Conservation (phyloP, 2,329 filamentous ascomycete genomes). For the Aspergillus latus region DNA sequence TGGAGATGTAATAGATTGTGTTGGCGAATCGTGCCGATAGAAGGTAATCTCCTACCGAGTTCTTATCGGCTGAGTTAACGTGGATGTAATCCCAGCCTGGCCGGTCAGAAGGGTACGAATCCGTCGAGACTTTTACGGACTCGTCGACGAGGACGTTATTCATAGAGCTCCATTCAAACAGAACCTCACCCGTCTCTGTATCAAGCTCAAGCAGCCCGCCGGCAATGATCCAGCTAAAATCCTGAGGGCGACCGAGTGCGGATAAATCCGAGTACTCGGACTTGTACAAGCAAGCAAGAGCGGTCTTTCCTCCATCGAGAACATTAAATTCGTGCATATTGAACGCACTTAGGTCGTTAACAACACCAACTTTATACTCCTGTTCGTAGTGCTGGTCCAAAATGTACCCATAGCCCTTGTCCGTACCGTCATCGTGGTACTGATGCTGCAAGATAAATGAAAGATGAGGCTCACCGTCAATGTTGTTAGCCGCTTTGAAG, state of each 20-base stretch:
- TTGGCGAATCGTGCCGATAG: slow-evolving; percentile 41
- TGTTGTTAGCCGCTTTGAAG: slow-evolving; percentile 46
- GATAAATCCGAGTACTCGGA: slow-evolving; percentile 24
- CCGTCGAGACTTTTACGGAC: slow-evolving; percentile 26
- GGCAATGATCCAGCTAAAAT: slow-evolving; percentile 30
- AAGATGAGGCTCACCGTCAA: slow-evolving; percentile 47
- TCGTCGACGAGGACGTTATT: slow-evolving; percentile 35
- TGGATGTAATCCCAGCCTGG: slow-evolving; percentile 40
- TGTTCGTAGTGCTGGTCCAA: slow-evolving; percentile 49
- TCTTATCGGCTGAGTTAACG: slow-evolving; percentile 44
- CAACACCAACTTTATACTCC: slow-evolving; percentile 35
- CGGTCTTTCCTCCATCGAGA: slow-evolving; percentile 36
- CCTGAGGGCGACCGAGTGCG: slow-evolving; percentile 33
- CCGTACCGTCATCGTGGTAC: slow-evolving; percentile 32
- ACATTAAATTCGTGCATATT: slow-evolving; percentile 47
- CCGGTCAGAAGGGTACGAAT: slow-evolving; percentile 8
- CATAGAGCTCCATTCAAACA: slow-evolving; percentile 38
- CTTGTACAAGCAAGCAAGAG: slow-evolving; percentile 31
- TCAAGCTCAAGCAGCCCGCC: slow-evolving; percentile 42
- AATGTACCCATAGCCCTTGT: slow-evolving; percentile 49
- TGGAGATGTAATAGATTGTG: slow-evolving; percentile 41
- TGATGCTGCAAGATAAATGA: slow-evolving; percentile 46
- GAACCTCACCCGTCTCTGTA: slow-evolving; percentile 32
- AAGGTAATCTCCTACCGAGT: slow-evolving; percentile 40
- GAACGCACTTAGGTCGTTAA: slow-evolving; percentile 30